Conservation (phyloP, 1,139 yeast species). For the Taphrina wiesneri region DNA sequence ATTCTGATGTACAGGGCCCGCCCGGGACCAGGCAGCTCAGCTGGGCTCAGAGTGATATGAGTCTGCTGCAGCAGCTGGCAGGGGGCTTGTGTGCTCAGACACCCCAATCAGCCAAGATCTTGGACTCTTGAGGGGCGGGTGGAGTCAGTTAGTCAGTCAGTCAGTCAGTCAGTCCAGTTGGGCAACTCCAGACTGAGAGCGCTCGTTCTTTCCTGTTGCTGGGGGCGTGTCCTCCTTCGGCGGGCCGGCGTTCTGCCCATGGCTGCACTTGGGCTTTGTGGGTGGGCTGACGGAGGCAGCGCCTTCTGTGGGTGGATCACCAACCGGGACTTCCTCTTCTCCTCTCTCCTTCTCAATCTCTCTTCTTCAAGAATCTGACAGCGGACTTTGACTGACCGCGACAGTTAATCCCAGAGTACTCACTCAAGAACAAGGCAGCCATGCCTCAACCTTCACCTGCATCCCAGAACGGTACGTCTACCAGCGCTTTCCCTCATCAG, state of each 20-base stretch:
- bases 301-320: constrained; percentile 6
- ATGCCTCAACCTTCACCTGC: not conserved
- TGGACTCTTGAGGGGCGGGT: no score
- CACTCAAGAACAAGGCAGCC: constrained; percentile 5
- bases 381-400: constrained; percentile 8
- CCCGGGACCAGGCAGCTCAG: no score
- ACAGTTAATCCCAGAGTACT: constrained; percentile 16
- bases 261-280: not conserved
- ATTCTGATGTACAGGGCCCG: no score
- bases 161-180: no score
- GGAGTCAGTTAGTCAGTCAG: no score
- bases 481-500: not conserved
- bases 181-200: not conserved
- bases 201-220: not conserved
- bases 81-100: no score
- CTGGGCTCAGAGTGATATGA: no score
- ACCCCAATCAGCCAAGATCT: no score
- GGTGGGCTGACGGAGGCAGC: not conserved
- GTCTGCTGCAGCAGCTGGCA: no score
- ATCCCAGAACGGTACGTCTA: not conserved
- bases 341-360: not conserved
- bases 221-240: not conserved
- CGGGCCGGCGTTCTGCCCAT: not conserved
- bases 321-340: not conserved
- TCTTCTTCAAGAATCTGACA: not conserved